Base-by-base conservation (phyloP, 352 stramenopile species). In the Phytophthora chlamydospora region DNA sequence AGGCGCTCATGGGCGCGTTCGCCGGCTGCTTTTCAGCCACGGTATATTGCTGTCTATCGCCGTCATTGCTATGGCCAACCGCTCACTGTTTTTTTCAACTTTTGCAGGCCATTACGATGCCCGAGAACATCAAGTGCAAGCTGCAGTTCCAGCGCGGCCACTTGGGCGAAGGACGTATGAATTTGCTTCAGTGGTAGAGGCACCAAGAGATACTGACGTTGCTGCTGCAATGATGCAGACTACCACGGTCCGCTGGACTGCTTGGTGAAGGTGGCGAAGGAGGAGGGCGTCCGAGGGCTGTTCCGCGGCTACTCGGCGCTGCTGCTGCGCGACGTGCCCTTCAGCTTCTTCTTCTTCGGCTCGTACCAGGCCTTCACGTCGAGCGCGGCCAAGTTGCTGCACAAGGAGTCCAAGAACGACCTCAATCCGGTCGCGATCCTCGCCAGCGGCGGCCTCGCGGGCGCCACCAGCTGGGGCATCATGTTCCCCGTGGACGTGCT, bases 301-400 rank as follows among this genome's bases (percentile, higher is more conserved):
- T 95, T 91, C 49, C 71, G 81, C 45, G 89, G 89, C n/a, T 90
- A 95, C 62, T 87, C 79, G 35, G 83, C 89, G 11, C 46, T 95
- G 67, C 68, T 97, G 41, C 68, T 93, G 60, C 88, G 89, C 17
- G 89, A 97, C 57, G 85, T 97, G 24, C 89, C 89, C 21, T 97
- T 97, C 71, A 96, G 91, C 65, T 95, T 96, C 58, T 91, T 90
- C 66, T 97, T 97, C 71, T 97, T 97, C 42, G 88, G 88, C 43
- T 75, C 74, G 39, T 97, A 95, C 63, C 75, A 95, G 39, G 76
- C 78, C 31, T 89, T 85, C 71, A 94, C 83, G 19, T 85, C 79
- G 6, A 40, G 62, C 8, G 70, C 88, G 24, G 61, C 67, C 13
- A 71, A 65, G n/a, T 27, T 78, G n/a, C 53, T 89, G 17, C 62